Evolutionary conservation across 768 basidiomycete species (phyloP), one percentile per base, ranked within the genome.

Genomic region (Asterophora parasitica): DNA sequence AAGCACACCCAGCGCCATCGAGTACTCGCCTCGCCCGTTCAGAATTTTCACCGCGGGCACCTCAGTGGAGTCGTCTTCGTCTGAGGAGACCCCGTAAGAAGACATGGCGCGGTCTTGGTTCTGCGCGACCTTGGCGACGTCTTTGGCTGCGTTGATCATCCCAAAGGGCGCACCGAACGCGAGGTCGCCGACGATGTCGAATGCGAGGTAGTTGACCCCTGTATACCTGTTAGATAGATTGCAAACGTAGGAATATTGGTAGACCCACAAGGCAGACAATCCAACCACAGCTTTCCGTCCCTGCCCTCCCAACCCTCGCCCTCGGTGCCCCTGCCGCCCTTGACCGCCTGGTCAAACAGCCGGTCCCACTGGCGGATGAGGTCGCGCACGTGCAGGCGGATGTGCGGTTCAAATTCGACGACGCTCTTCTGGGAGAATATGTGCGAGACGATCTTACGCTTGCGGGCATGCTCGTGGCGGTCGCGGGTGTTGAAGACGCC

Each of bases 101-200:
- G 71, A 62, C 72, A 85, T 81, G 3, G 76, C 82, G 12, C 71
- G 69, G 46, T 75, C 54, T 17, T 77, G 78, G 33, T 76, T 71
- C 15, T 73, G 72, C 4, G 86, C 84, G 2, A 88, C 84, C 4
- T 81, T 71, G 1, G 86, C 88, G 7, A 78, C 73, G 58, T 93
- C 90, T 44, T 79, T 80, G 19, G 77, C 84, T 5, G 83, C 77
- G 44, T 78, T 59, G 51, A 94, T 71, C 92, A 95, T 95, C 13
- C 90, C 90, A 57, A 95, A 95, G 0, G 92, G 87, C 1, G 80
- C 78, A 1, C 92, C 92, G 56, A 93, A 93, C 0, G 89, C 86
- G 11, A 92, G 76, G 62, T 92, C 88, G 64, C 87, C 89, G 36
- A 92, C 87, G 56, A 92, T 89, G 63, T 79, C 77, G 54, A 80